Evolutionary conservation across 192 early-diverging fungal species (phyloP).

Genomic region (Dissophora globulifera): DNA sequence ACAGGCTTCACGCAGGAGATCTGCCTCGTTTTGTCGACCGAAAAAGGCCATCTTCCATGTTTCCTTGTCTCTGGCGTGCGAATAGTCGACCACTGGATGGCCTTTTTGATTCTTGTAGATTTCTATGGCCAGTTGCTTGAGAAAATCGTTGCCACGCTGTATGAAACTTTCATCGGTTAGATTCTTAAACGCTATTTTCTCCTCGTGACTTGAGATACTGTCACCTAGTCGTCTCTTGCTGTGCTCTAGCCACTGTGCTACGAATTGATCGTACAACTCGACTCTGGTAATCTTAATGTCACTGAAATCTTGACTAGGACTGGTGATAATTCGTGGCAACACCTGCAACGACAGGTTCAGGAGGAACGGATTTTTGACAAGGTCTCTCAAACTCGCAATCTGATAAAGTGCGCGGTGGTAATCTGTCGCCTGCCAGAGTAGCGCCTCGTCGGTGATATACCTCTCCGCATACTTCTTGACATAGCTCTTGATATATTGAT

Average conservation of each 20-base stretch:
- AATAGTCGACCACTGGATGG: slow-evolving; percentile 13
- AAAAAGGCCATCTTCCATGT: slow-evolving; percentile 15
- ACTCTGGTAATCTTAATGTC: too few species aligned
- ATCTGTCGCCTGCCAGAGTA: too few species aligned
- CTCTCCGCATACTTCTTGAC: too few species aligned
- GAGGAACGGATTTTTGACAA: too few species aligned
- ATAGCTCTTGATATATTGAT: too few species aligned
- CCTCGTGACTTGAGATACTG: background rate
- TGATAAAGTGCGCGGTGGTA: too few species aligned
- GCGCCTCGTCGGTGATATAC: too few species aligned
- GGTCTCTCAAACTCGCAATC: too few species aligned
- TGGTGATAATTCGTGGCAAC: too few species aligned
- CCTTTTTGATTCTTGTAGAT: slow-evolving; percentile 25
- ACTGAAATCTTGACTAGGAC: too few species aligned
- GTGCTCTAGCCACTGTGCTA: background rate
- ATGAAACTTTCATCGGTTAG: slow-evolving; percentile 16
- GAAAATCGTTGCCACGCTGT: slow-evolving; percentile 7
- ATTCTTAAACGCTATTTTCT: background rate
- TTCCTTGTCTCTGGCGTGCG: background rate
- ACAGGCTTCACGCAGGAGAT: slow-evolving; percentile 3
- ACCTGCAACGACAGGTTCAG: too few species aligned
- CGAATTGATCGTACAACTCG: slow-evolving; percentile 11
- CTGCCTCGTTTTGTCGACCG: background rate
- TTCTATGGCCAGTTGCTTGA: slow-evolving; percentile 15
- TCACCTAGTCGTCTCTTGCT: background rate